phyloP scores from a whole-genome alignment of 2,329 filamentous ascomycete genomes.

The Aspergillus japonicus region DNA sequence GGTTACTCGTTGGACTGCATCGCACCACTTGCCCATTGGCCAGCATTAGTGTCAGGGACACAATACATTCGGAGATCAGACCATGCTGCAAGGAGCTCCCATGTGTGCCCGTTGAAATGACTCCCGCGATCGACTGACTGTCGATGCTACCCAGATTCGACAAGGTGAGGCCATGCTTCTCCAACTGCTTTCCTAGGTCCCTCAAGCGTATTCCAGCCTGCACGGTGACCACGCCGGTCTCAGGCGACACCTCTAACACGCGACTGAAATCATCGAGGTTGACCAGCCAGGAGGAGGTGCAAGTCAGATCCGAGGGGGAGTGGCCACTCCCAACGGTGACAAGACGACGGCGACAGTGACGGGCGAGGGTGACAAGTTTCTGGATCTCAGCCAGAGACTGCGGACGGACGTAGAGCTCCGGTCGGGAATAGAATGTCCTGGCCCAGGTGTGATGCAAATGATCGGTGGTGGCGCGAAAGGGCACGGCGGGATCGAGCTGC shows the following conservation, averaged over 20 bases:
- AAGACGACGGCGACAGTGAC: constrained; percentile 74
- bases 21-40: constrained; percentile 71
- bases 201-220: constrained; percentile 86
- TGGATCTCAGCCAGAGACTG: constrained; percentile 76
- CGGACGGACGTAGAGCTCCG: constrained; percentile 88
- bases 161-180: constrained; percentile 75
- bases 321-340: constrained; percentile 88
- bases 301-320: constrained; percentile 88
- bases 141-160: constrained; percentile 94
- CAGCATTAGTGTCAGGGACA: constrained; percentile 74
- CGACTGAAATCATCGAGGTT: constrained; percentile 82
- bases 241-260: constrained; percentile 67
- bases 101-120: constrained; percentile 90
- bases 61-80: constrained; percentile 75
- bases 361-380: constrained; percentile 77
- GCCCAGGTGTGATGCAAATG: constrained; percentile 93
- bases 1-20: constrained; percentile 67
- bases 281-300: constrained; percentile 89
- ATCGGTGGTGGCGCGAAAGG: constrained; percentile 71
- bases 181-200: constrained; percentile 70
- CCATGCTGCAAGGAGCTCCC: constrained; percentile 83
- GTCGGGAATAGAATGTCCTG: constrained; percentile 81
- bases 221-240: constrained; percentile 68
- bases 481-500: constrained; percentile 60
- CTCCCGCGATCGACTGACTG: constrained; percentile 86